A percentile compares a stretch with the other conserved stretches of the same genome.
These are phyloP conservation scores for Fusarium agapanthi DNA, from an alignment of 2,329 filamentous ascomycete species.

Conservation along the genomic window DNA sequence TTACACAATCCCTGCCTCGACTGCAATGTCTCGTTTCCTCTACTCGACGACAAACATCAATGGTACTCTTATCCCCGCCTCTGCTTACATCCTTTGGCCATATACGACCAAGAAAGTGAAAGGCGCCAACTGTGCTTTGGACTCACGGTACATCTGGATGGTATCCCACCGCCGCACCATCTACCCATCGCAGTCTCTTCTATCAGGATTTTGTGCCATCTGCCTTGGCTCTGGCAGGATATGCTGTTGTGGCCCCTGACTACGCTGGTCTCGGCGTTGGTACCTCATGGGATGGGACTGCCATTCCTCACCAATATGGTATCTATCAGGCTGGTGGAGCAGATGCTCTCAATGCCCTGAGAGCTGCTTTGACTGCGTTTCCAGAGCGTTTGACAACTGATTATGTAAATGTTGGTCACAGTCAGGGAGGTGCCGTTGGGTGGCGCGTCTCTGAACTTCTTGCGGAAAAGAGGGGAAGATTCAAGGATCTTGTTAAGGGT, in stretches of 20 bases:
- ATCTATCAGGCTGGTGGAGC: neutral
- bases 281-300: neutral
- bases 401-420: neutral
- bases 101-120: neutral
- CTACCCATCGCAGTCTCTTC: neutral
- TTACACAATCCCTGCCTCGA: neutral
- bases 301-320: neutral
- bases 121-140: neutral
- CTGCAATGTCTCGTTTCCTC: neutral
- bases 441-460: neutral
- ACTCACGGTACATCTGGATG: neutral
- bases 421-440: neutral
- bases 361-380: neutral
- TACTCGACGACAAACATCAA: neutral
- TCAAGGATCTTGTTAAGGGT: neutral
- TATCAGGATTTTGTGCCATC: conserved; percentile 1
- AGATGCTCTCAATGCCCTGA: neutral
- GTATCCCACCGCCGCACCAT: neutral
- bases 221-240: neutral
- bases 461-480: neutral
- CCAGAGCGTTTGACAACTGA: neutral
- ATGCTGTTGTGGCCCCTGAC: conserved; percentile 19
- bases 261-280: conserved; percentile 16
- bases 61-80: neutral
- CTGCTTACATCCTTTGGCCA: neutral